Base-by-base conservation (phyloP, 1,284 basidiomycete genomes). In the Tetrapyrgos nigripes region DNA sequence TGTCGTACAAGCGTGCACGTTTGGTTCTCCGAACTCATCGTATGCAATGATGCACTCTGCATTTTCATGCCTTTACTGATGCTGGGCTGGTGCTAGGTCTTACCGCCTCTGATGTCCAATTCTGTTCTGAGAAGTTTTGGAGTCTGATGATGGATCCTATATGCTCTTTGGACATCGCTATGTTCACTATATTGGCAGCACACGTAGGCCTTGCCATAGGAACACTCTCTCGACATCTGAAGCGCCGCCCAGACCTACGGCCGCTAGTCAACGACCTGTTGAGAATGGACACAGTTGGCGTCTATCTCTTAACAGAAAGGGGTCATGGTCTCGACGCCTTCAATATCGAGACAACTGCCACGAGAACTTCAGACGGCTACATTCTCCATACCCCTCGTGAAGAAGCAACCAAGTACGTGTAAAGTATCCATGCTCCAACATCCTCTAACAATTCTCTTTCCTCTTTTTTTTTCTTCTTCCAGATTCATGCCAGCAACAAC, bases 401-500 rank as follows among this genome's bases (percentile, higher is more conserved):
- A 66, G 79, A 82, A 67, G 84, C 84, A 26, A 78, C 83, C 33
- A 86, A 86, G 84, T 85, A 64, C 61, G 79, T 23, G 31, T 33
- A 27, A 26, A 9, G 24, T 29, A 21, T 31, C 53, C 27, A 44
- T 40, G 21, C 50, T 45, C 51, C 27, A 17, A 44, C 24, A 24
- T 47, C 23, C 11, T 51, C 40, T 51, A 35, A 44, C 26, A 26
- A 50, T 58, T 61, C n/a, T n/a, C n/a, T n/a, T n/a, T n/a, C n/a
- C n/a, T n/a, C n/a, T n/a, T n/a, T n/a, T n/a, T n/a, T n/a, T n/a
- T n/a, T n/a, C n/a, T n/a, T n/a, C n/a, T n/a, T n/a, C n/a, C n/a
- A 86, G 85, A 64, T 84, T 82, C 64, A 86, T 86, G 83, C 85
- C 84, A 4, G 81, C 84, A 27, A 81, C 85, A 1, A 80, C 79